These are phyloP conservation scores for Forsythia viridissima DNA, from an alignment of 257 asterid species.

Conservation along the genomic window DNA sequence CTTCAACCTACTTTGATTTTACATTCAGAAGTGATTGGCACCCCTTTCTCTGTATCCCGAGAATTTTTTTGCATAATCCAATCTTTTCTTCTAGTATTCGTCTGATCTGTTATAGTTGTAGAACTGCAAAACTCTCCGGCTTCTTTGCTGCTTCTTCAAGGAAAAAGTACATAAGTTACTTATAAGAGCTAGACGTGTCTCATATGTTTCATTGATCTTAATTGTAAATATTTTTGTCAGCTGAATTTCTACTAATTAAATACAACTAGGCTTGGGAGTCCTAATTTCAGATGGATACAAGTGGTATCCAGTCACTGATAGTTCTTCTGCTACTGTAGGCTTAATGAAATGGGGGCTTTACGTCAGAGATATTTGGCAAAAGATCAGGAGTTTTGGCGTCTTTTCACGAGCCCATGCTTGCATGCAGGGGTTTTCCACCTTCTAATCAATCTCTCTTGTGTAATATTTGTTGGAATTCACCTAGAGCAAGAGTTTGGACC, in stretches of 20 bases:
- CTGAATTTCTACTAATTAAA: not conserved
- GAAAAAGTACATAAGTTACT: not conserved
- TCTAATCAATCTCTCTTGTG: slow-evolving; percentile 57
- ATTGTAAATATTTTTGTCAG: not conserved
- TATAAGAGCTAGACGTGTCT: not conserved
- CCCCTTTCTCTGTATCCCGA: not conserved
- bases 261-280: not conserved
- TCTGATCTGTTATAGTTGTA: not conserved
- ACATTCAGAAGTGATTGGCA: not conserved
- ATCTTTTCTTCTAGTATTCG: not conserved
- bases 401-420: slow-evolving; percentile 74
- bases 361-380: slow-evolving; percentile 46
- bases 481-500: slow-evolving; percentile 94
- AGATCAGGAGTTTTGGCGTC: slow-evolving; percentile 70
- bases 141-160: not conserved
- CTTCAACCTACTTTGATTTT: not conserved
- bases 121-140: not conserved
- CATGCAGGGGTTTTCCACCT: slow-evolving; percentile 89
- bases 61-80: not conserved
- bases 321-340: slow-evolving; percentile 41
- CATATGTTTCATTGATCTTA: not conserved
- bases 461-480: slow-evolving; percentile 76
- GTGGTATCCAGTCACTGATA: not conserved
- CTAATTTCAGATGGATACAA: not conserved
- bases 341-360: slow-evolving; percentile 77